Evolutionary conservation across 192 early-diverging fungal species (phyloP), one percentile per base, ranked within the genome.

Genomic region (Umbelopsis sp.): DNA sequence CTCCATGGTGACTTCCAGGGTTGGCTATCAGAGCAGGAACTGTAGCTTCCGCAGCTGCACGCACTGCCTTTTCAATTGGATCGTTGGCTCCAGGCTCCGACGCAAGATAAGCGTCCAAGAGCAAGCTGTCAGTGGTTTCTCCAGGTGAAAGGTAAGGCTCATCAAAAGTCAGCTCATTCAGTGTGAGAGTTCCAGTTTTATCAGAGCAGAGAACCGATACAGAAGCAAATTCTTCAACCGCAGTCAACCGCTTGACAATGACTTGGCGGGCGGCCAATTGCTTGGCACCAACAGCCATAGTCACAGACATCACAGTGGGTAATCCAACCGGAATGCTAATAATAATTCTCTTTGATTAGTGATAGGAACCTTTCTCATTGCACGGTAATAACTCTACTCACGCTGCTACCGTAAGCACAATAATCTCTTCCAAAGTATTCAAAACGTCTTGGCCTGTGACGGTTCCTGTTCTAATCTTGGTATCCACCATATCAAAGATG

Each of bases 271-370:
- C 83, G 12, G 92, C 90, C 49, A 94, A 71, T 68, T 93, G 83
- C 26, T 81, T 79, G 14, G 92, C 91, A 70, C 92, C 92, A 44
- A 94, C 86, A 62, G 93, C 93, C 91, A 94, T 93, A 10, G 93
- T 94, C 21, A 93, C 92, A n/a, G 89, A 87, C 87, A 94, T 85
- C 65, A 94, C 89, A 7, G 93, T 91, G 14, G 91, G 93, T 1
- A 94, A 79, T 69, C 92, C 92, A 38, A 93, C 85, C 21, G 92
- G 92, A 71, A 94, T 92, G 45, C 87, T 77, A 21, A 54, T 9
- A 38, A 5, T 4, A 51, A 21, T 26, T 45, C 25, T n/a, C n/a
- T n/a, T n/a, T n/a, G n/a, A n/a, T n/a, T n/a, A n/a, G n/a, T n/a
- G n/a, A n/a, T n/a, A n/a, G n/a, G n/a, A n/a, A n/a, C n/a, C n/a